A percentile compares a stretch with the other conserved stretches of the same genome.
Evolutionary conservation across 2,329 filamentous ascomycete genomes (phyloP).

Genomic region (Ascochyta viciae-villosae): DNA sequence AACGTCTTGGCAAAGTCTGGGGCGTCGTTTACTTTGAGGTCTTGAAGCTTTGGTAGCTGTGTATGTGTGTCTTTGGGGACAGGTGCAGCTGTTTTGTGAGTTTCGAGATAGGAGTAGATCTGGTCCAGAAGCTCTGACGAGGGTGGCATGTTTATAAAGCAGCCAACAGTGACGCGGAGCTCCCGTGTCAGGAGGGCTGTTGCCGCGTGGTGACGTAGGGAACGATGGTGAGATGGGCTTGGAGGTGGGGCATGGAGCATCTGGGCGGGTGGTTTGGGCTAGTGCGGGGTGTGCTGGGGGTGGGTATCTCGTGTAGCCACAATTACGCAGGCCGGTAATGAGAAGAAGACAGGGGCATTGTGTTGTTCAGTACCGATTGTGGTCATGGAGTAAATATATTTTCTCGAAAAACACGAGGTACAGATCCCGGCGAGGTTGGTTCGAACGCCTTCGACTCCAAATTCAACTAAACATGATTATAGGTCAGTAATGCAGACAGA

Average conservation of each 20-base stretch:
- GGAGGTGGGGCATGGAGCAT: constrained; percentile 18
- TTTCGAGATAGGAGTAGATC: constrained; percentile 15
- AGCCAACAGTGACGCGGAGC: constrained; percentile 17
- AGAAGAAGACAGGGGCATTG: not conserved
- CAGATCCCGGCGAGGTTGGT: not conserved
- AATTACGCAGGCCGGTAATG: not conserved
- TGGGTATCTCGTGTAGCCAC: no score
- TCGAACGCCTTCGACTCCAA: constrained; percentile 14
- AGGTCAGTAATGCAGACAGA: constrained; percentile 1
- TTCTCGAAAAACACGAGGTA: constrained; percentile 5
- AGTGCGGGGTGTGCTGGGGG: constrained; percentile 6
- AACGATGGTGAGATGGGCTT: constrained; percentile 17
- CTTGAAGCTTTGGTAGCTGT: not conserved
- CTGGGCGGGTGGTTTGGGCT: constrained; percentile 11
- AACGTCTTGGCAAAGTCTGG: constrained; percentile 9
- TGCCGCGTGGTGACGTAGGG: constrained; percentile 35
- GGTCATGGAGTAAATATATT: not conserved
- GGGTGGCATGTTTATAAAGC: constrained; percentile 24
- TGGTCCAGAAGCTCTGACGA: constrained; percentile 16
- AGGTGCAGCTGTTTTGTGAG: not conserved
- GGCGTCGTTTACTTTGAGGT: constrained; percentile 10
- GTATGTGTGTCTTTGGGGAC: not conserved
- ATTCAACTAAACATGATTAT: constrained; percentile 12
- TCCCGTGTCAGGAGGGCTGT: constrained; percentile 15
- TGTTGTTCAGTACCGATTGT: not conserved